phyloP scores from a whole-genome alignment of 768 basidiomycete genomes.

The Lactarius trivialis region DNA sequence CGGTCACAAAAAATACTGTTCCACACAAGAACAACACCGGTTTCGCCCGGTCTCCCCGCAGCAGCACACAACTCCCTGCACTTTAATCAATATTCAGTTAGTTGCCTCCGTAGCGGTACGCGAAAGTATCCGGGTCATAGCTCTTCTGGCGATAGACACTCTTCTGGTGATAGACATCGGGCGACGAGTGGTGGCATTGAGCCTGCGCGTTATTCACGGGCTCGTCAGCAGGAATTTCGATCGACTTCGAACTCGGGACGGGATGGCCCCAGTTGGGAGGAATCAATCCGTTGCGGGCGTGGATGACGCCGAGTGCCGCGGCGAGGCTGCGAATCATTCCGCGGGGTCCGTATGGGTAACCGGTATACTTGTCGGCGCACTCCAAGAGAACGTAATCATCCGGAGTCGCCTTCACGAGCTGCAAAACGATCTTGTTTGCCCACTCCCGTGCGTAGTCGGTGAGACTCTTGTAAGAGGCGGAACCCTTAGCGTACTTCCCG shows the following conservation, averaged over 20 bases:
- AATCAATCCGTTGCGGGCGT: slow-evolving; percentile 1
- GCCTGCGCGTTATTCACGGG: background rate
- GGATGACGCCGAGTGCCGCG: slow-evolving; percentile 4
- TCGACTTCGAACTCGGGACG: background rate
- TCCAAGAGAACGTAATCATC: no score
- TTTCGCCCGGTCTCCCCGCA: no score
- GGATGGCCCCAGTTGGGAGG: slow-evolving; percentile 20
- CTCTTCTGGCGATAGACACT: no score
- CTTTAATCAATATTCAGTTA: background rate
- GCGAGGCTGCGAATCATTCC: slow-evolving; percentile 19
- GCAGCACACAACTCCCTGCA: background rate
- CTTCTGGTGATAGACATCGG: background rate
- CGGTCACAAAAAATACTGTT: no score
- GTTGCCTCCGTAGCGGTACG: background rate
- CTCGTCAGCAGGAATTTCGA: background rate
- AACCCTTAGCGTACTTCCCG: no score
- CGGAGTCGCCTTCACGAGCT: no score
- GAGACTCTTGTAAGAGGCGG: no score
- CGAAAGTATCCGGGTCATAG: background rate
- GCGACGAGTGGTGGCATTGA: no score
- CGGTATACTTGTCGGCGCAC: background rate
- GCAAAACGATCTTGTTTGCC: no score
- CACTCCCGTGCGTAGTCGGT: no score
- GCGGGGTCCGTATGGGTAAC: slow-evolving; percentile 14
- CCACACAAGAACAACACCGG: no score